Evolutionary conservation across 23 red algal genomes (phyloP).

Genomic region (Chondrus crispus): DNA sequence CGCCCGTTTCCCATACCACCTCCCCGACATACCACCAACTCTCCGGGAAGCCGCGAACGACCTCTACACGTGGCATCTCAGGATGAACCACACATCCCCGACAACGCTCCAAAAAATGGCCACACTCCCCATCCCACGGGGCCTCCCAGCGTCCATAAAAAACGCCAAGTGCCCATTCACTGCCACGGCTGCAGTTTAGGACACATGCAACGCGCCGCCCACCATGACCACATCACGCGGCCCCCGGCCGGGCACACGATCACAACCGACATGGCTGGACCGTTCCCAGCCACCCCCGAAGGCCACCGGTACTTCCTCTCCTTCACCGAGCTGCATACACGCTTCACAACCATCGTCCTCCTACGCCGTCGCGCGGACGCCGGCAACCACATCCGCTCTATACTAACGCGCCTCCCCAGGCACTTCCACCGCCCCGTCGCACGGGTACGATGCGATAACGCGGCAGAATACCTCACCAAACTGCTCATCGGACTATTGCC

Average conservation of each 20-base stretch:
- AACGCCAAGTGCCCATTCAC: background rate
- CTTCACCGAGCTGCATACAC: too few relatives aligned
- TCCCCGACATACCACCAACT: background rate
- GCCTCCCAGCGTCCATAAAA: background rate
- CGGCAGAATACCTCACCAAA: background rate
- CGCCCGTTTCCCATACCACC: background rate
- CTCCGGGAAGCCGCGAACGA: background rate
- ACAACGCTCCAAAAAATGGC: background rate
- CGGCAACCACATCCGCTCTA: too few relatives aligned
- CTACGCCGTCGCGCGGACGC: too few relatives aligned
- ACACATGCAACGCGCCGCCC: background rate
- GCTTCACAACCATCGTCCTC: too few relatives aligned
- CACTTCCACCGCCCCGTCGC: too few relatives aligned
- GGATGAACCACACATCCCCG: background rate
- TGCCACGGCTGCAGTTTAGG: background rate
- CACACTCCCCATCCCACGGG: background rate
- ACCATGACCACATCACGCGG: too few relatives aligned
- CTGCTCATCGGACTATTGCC: background rate
- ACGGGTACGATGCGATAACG: background rate
- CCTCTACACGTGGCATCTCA: background rate
- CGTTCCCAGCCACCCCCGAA: too few relatives aligned
- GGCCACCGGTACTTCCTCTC: too few relatives aligned
- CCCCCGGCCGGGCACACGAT: too few relatives aligned
- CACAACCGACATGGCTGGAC: too few relatives aligned
- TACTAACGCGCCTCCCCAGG: too few relatives aligned